Evolutionary conservation across 495 filamentous ascomycete species (phyloP).

Genomic region (Penicillium manginii): DNA sequence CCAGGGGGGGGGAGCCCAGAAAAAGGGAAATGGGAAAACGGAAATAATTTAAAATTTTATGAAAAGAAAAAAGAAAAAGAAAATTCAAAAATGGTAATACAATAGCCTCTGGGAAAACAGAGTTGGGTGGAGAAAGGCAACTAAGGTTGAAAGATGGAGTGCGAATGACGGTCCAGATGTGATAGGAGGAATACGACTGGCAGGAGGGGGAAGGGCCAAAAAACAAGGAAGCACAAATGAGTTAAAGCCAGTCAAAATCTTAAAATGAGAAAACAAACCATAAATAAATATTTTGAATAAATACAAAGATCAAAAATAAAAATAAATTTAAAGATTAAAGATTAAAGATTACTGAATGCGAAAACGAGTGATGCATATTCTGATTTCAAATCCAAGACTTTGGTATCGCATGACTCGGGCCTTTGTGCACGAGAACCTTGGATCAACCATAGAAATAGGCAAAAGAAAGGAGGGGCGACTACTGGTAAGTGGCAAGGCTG

Average conservation of each 20-base stretch:
- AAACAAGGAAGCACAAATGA: conserved; percentile 13
- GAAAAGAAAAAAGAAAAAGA: conserved; percentile 14
- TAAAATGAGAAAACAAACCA: not conserved
- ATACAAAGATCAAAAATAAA: not conserved
- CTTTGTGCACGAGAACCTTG: conserved; percentile 31
- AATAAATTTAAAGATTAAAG: not conserved
- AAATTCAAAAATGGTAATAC: conserved; percentile 18
- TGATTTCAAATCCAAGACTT: conserved; percentile 22
- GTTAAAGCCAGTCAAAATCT: conserved; percentile 4
- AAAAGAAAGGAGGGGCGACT: not conserved
- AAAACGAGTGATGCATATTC: conserved; percentile 9
- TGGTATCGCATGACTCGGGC: conserved; percentile 16
- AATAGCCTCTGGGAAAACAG: conserved; percentile 24
- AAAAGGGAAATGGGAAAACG: conserved; percentile 1
- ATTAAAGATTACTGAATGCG: not conserved
- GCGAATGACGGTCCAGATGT: conserved; percentile 25
- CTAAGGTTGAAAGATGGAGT: conserved; percentile 28
- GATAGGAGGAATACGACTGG: conserved; percentile 9
- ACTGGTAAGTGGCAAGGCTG: conserved; percentile 4
- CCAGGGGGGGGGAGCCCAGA: not conserved
- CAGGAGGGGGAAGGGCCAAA: conserved; percentile 7
- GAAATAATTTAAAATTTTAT: not conserved
- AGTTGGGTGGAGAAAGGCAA: conserved; percentile 28
- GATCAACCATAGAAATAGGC: conserved; percentile 7
- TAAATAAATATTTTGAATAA: not conserved